Conservation (phyloP, 116 monocot genomes). For the Papilionanthe hybrid region DNA sequence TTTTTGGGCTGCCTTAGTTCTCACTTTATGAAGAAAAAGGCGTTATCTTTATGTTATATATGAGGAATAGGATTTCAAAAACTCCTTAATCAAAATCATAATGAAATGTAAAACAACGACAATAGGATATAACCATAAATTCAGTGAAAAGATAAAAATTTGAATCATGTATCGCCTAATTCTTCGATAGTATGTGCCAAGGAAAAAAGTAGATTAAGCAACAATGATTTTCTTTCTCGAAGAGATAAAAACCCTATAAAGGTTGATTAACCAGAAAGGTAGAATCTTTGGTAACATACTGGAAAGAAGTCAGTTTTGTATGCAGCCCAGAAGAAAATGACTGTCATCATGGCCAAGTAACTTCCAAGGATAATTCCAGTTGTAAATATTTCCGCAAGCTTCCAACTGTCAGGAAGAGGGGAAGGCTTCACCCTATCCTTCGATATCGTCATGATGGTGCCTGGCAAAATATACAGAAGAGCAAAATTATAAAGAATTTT, state of each 20-base stretch:
- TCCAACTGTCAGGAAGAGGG: constrained; percentile 96
- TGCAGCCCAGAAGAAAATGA: constrained; percentile 99
- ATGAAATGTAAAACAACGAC: too few relatives aligned
- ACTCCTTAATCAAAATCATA: too few relatives aligned
- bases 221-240: background rate
- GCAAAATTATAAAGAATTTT: background rate
- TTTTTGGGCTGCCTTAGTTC: too few relatives aligned
- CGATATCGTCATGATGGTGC: constrained; percentile 99
- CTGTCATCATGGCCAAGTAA: constrained; percentile 98
- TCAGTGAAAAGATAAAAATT: too few relatives aligned
- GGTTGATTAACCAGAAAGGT: background rate
- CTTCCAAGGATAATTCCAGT: constrained; percentile 88
- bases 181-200: background rate
- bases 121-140: too few relatives aligned
- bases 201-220: background rate
- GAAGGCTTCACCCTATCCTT: constrained; percentile 99
- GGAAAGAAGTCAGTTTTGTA: constrained; percentile 96
- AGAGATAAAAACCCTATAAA: background rate
- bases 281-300: constrained; percentile 25
- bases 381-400: constrained; percentile 92
- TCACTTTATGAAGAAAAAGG: too few relatives aligned
- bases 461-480: constrained; percentile 23
- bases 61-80: too few relatives aligned
- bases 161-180: too few relatives aligned
- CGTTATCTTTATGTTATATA: too few relatives aligned